Base-by-base conservation (phyloP, 331 rosid genomes). In the Acacia pycnantha region DNA sequence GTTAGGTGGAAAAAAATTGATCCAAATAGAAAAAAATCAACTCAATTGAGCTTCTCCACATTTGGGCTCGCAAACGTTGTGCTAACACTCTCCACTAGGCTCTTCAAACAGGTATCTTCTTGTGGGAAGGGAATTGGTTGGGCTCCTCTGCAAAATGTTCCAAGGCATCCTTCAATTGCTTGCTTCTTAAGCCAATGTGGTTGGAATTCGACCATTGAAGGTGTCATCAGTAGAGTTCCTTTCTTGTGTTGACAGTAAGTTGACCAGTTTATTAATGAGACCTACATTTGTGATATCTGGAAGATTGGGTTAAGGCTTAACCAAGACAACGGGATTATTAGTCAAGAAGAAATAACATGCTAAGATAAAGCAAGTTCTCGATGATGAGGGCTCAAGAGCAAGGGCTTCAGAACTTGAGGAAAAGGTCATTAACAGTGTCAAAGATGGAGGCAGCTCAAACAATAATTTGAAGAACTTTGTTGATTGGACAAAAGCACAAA, bases 111-210 rank as follows among this genome's bases (percentile, higher is more conserved):
- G 31, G 31, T 81, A 44, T 78, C 44, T 6, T 65, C 79, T 37
- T 41, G 14, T 4, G 90, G 86, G 47, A 46, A 35, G 27, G 41
- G 84, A 15, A 79, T 83, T 46, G 53, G 50, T 41, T 84, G 87
- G 90, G 88, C 87, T 40, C 87, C 87, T 10, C 91, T 86, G n/a
- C 86, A 82, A 48, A 81, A 69, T 44, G 85, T 84, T 68, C 81
- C 81, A 0, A 29, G 69, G 0, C 91, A 87, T 83, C 87, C 80
- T 18, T 82, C 90, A 27, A 12, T 87, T 19, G 86, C 87, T 65
- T 84, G 86, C 59, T 87, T 90, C 70, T 27, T 89, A 5, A 87
- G 91, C 56, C 88, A 86, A 1, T 90, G 90, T 70, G 91, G 91
- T 64, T 87, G 89, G 86, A 87, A 86, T 74, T 87, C 88, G 33